Evolutionary conservation across 2,329 filamentous ascomycete species (phyloP), one percentile per base, ranked within the genome.

Genomic region (Talaromyces amestolkiae): DNA sequence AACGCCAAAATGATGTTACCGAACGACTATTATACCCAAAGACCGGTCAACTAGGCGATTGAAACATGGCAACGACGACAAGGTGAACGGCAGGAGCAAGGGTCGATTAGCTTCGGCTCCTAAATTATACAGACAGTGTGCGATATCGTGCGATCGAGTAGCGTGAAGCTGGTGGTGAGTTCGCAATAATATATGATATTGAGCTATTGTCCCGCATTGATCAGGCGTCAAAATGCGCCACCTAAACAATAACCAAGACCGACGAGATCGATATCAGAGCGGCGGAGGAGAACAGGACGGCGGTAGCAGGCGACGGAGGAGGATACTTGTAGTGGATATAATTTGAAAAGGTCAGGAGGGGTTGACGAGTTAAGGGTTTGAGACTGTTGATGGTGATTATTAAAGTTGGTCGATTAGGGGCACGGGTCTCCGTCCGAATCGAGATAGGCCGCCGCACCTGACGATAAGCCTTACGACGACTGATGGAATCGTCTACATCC

Each of bases 1-100:
- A 54, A 33, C 35, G 3, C 47, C 22, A n/a, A 39, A 62, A 33
- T n/a, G 35, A 54, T 27, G 13, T 39, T 5, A 54, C 17, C 33
- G 22, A 51, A 33, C 45, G 45, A 61, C 27, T 47, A 31, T 53
- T 43, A 43, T 54, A 62, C 35, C 22, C 47, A 19, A 54, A 47
- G 33, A 31, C 15, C 27, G 37, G 37, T 54, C 60, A 62, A 54
- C 47, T 22, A 6, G 51, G 35, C 22, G 35, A 27, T 39, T 22
- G 47, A 31, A 62, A 27, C 60, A 62, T 62, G 60, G 47, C 47
- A 37, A 62, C 59, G 19, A 39, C 45, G 19, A 33, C 22, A 19
- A 37, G 11, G 53, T 37, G 7, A 19, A 56, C 31, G 31, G 11
- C 37, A 56, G 33, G 33, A 56, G 33, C 53, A n/a, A 13, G 15